These are phyloP conservation scores for Stromatinia cepivora DNA, from an alignment of 2,329 filamentous ascomycete genomes.

Conservation along the genomic window DNA sequence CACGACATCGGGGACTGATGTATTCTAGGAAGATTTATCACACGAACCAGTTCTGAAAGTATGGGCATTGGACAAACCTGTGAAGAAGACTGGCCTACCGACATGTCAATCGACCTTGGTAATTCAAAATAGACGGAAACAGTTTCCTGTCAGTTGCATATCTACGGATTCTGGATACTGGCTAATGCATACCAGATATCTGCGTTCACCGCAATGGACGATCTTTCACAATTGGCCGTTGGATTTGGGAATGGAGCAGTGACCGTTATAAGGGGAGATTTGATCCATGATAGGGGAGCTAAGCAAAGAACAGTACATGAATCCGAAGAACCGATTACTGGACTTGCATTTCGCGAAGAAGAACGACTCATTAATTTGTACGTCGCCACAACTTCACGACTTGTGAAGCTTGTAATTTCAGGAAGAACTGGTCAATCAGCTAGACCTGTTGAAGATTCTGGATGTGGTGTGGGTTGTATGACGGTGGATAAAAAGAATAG, in stretches of 20 bases:
- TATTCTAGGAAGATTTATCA: constrained; percentile 73
- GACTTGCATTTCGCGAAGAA: constrained; percentile 72
- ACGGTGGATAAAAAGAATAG: constrained; percentile 76
- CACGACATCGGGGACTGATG: constrained; percentile 34
- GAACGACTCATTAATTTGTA: constrained; percentile 72
- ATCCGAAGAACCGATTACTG: constrained; percentile 93
- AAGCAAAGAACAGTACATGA: constrained; percentile 95
- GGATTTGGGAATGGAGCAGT: constrained; percentile 96
- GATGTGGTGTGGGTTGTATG: constrained; percentile 95
- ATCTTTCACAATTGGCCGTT: constrained; percentile 88
- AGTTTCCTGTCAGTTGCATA: constrained; percentile 71
- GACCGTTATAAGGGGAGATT: constrained; percentile 86
- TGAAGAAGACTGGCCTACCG: constrained; percentile 90
- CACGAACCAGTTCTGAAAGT: constrained; percentile 89
- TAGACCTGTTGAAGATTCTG: constrained; percentile 82
- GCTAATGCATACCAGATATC: constrained; percentile 59
- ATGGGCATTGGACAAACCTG: constrained; percentile 92
- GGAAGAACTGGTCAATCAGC: constrained; percentile 86
- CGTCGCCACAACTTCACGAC: constrained; percentile 84
- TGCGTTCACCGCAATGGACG: constrained; percentile 82
- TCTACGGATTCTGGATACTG: neutral
- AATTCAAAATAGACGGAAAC: constrained; percentile 86
- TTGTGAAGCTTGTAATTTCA: constrained; percentile 82
- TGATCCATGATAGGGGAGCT: constrained; percentile 92
- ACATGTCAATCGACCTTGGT: constrained; percentile 83